Evolutionary conservation across 2,329 filamentous ascomycete genomes (phyloP), one percentile per base, ranked within the genome.

Genomic region (Podosphaera aphanis): DNA sequence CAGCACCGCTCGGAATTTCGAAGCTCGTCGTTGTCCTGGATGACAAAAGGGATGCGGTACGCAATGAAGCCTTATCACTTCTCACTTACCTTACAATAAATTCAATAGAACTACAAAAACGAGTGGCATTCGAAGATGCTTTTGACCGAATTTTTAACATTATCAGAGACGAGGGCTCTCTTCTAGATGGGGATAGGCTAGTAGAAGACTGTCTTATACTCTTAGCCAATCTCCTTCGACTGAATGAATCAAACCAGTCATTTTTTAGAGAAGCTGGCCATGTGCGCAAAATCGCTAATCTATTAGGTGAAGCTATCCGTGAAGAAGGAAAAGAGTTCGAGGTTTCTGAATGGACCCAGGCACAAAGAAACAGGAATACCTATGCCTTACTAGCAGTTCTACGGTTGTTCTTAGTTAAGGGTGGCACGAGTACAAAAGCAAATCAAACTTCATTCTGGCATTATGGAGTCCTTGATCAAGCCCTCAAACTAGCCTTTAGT

Each of bases 131-230:
- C 53, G 85, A 94, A 56, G 88, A 84, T 66, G 83, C 86, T 0
- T 95, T 94, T 55, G 84, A 90, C 49, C 77, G 79, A 38, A 66
- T 92, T 21, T 94, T 95, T 59, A 69, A 69, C 39, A 77, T 95
- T 45, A 82, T 98, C 45, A 72, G 79, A 52, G 66, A 70, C 0
- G 90, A 98, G 56, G 90, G 90, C 0, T 80, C 79, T 2, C 65
- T 98, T 39, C 70, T 70, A 3, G 78, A 92, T 54, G 90, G 90
- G 15, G 84, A 83, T 37, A 79, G 88, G 49, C 73, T 83, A 11
- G 82, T 94, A 2, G 88, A 95, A 61, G 90, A 98, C 61, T 94
- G 86, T 54, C 66, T 98, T 18, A 88, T 90, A 47, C 67, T 98
- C 45, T 67, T 95, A 43, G 84, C 85, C 37, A 95, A 95, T 59